Conservation (phyloP, 1,284 basidiomycete genomes). For the Sporisorium graminicola region DNA sequence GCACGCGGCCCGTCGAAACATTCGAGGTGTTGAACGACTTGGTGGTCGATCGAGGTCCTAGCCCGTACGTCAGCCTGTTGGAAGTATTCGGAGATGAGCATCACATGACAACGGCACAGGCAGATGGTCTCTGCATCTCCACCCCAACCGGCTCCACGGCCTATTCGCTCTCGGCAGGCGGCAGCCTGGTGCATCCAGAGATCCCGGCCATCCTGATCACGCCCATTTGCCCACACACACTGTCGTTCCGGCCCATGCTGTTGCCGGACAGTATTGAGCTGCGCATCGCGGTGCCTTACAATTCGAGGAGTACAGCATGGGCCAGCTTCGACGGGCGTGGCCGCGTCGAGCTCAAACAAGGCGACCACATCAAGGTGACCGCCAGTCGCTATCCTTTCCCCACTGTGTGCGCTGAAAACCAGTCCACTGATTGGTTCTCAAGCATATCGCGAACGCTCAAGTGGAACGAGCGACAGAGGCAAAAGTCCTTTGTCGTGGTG, state of each 20-base stretch:
- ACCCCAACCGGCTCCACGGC: constrained; percentile 98
- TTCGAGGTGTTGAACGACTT: constrained; percentile 99
- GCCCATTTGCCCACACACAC: constrained; percentile 97
- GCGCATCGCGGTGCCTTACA: constrained; percentile 97
- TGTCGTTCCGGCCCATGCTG: constrained; percentile 96
- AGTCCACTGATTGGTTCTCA: constrained; percentile 98
- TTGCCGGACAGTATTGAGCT: constrained; percentile 98
- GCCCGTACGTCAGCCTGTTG: constrained; percentile 94
- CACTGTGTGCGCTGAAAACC: constrained; percentile 96
- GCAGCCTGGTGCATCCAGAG: constrained; percentile 96
- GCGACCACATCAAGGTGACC: constrained; percentile 98
- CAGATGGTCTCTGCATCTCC: constrained; percentile 93
- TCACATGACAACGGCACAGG: constrained; percentile 99
- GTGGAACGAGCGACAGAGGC: constrained; percentile 73
- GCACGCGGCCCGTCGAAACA: constrained; percentile 92
- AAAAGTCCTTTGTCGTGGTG: constrained; percentile 66
- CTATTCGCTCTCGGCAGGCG: constrained; percentile 93
- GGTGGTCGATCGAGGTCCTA: constrained; percentile 97
- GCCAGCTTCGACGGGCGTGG: constrained; percentile 98
- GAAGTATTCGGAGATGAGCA: constrained; percentile 99
- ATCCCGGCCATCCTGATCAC: constrained; percentile 97
- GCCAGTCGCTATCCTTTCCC: constrained; percentile 99
- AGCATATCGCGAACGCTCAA: constrained; percentile 94
- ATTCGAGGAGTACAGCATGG: constrained; percentile 98
- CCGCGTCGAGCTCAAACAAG: constrained; percentile 84